A percentile compares a stretch with the other conserved stretches of the same genome.
Conservation (phyloP, 2,329 filamentous ascomycete genomes). For the Aspergillus ruber region DNA sequence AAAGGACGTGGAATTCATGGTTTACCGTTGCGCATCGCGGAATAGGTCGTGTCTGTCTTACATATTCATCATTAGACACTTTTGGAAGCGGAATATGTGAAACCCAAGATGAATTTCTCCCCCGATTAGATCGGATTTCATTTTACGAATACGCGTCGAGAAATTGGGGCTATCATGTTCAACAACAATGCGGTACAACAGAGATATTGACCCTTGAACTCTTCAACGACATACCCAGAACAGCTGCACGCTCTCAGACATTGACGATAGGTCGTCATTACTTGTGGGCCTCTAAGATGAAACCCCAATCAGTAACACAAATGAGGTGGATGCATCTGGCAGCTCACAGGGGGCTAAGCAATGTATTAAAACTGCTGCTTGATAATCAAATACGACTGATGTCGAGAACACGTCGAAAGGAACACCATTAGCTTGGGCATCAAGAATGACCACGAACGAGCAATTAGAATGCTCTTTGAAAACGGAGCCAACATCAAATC, state of each 20-base stretch:
- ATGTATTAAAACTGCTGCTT: not conserved
- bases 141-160: conserved; percentile 19
- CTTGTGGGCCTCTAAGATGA: too few relatives aligned
- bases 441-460: not conserved
- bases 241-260: too few relatives aligned
- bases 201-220: not conserved
- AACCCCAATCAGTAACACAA: too few relatives aligned
- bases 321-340: not conserved
- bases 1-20: conserved; percentile 19
- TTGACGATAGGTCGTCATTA: too few relatives aligned
- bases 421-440: not conserved
- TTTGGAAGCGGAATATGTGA: conserved; percentile 16
- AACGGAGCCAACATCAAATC: not conserved
- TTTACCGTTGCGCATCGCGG: conserved; percentile 24
- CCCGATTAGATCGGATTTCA: conserved; percentile 5
- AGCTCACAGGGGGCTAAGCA: not conserved
- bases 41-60: conserved; percentile 27
- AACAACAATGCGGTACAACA: not conserved
- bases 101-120: conserved; percentile 6
- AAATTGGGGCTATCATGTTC: conserved; percentile 17
- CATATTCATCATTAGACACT: conserved; percentile 30
- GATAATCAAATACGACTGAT: not conserved
- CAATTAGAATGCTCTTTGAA: not conserved
- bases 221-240: too few relatives aligned
- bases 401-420: not conserved